These are phyloP conservation scores for Heteromeles arbutifolia DNA, from an alignment of 306 rosid species.

Conservation along the genomic window DNA sequence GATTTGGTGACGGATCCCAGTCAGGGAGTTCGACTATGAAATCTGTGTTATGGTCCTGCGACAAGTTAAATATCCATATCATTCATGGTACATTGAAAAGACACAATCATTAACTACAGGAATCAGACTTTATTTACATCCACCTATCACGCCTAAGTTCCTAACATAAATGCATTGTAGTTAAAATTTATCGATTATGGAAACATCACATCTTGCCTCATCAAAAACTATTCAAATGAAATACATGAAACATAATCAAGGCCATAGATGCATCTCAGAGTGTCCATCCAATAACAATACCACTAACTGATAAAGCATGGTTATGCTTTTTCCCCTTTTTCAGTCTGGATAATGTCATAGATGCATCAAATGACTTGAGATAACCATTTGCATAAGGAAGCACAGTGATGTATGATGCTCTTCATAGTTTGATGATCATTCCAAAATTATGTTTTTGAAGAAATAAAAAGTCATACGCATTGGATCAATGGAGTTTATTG, in stretches of 20 bases:
- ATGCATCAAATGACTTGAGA: not conserved
- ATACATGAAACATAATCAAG: too few relatives aligned
- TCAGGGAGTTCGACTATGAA: slow-evolving; percentile 79
- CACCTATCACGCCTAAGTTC: not conserved
- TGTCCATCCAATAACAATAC: not conserved
- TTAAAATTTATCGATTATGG: not conserved
- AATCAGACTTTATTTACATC: not conserved
- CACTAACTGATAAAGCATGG: not conserved
- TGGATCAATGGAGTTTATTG: not conserved
- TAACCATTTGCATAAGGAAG: not conserved
- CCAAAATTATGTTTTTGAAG: not conserved
- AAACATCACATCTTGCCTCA: not conserved
- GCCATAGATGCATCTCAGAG: too few relatives aligned
- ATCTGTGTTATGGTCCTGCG: slow-evolving; percentile 89
- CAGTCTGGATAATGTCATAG: not conserved
- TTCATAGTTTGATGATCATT: too few relatives aligned
- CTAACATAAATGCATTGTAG: not conserved
- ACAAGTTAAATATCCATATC: slow-evolving; percentile 8
- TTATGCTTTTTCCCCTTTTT: not conserved
- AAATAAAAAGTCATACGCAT: not conserved
- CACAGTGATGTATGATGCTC: not conserved
- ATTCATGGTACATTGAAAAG: not conserved
- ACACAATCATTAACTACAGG: not conserved
- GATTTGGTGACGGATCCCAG: slow-evolving; percentile 58
- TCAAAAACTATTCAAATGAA: not conserved